A percentile compares a stretch with the other conserved stretches of the same genome.
Conservation (phyloP, 192 early-diverging fungal species). For the Chytriomyces sp. region DNA sequence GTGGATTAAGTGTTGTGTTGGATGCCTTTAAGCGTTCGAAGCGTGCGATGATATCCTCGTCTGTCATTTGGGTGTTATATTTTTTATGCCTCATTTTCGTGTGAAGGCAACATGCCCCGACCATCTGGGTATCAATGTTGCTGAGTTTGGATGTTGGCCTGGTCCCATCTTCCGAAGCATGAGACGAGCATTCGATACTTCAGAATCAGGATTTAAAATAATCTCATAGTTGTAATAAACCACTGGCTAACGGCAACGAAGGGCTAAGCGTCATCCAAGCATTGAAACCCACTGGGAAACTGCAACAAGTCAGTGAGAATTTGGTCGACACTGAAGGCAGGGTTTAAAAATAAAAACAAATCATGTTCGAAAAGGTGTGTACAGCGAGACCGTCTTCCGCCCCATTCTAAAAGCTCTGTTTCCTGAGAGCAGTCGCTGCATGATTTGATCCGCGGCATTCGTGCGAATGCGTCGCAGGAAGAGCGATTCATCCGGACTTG, state of each 20-base stretch:
- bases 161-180: neutral
- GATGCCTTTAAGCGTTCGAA: neutral
- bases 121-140: no score
- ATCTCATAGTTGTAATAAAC: no score
- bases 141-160: neutral
- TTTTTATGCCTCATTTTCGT: neutral
- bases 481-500: slow-evolving; percentile 83
- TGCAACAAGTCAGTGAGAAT: no score
- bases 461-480: slow-evolving; percentile 65
- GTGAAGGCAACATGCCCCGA: no score
- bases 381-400: neutral
- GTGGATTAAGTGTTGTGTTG: no score
- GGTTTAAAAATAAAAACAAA: no score
- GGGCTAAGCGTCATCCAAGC: no score
- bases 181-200: neutral
- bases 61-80: neutral
- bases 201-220: neutral
- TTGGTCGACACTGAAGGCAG: no score
- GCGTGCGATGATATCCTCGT: slow-evolving; percentile 1
- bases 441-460: slow-evolving; percentile 94
- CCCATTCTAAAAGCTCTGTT: neutral
- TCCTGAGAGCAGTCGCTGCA: slow-evolving; percentile 42
- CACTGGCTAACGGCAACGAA: no score
- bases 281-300: neutral
- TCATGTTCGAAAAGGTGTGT: neutral